A percentile compares a stretch with the other conserved stretches of the same genome.
Conservation (phyloP, 2,329 filamentous ascomycete genomes). For the Colletotrichum tofieldiae region DNA sequence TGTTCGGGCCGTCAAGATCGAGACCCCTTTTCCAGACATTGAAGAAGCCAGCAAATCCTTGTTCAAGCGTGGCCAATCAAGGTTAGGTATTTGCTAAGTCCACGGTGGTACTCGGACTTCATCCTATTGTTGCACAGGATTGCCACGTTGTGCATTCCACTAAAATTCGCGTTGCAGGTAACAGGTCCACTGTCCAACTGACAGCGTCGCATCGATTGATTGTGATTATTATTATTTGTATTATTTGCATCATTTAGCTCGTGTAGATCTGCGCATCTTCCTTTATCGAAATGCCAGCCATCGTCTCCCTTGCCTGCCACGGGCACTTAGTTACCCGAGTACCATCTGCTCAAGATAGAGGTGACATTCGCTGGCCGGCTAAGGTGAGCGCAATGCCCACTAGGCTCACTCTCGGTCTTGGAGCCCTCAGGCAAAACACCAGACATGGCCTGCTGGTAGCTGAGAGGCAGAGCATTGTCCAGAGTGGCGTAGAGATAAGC, state of each 20-base stretch:
- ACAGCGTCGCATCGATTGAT: not conserved
- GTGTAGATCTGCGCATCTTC: not conserved
- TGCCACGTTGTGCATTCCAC: not conserved
- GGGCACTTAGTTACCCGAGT: constrained; percentile 30
- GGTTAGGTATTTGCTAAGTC: not conserved
- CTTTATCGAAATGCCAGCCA: not conserved
- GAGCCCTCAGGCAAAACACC: constrained; percentile 33
- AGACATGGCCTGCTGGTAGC: constrained; percentile 47
- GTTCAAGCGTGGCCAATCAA: not conserved
- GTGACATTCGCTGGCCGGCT: constrained; percentile 36
- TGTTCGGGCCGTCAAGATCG: not conserved
- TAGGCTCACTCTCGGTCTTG: constrained; percentile 37
- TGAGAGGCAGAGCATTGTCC: constrained; percentile 47
- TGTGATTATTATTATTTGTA: not conserved
- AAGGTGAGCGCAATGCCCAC: constrained; percentile 39
- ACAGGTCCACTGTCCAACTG: not conserved
- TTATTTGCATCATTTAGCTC: constrained; percentile 3
- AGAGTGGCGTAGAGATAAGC: constrained; percentile 47
- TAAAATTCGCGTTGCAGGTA: not conserved
- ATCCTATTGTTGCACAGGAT: too few relatives aligned
- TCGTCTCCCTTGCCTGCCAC: too few relatives aligned
- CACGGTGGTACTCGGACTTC: not conserved
- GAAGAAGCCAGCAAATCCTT: not conserved
- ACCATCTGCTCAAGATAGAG: constrained; percentile 40
- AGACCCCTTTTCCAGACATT: not conserved